Conservation (phyloP, 495 filamentous ascomycete genomes). For the Aspergillus nidulans region DNA sequence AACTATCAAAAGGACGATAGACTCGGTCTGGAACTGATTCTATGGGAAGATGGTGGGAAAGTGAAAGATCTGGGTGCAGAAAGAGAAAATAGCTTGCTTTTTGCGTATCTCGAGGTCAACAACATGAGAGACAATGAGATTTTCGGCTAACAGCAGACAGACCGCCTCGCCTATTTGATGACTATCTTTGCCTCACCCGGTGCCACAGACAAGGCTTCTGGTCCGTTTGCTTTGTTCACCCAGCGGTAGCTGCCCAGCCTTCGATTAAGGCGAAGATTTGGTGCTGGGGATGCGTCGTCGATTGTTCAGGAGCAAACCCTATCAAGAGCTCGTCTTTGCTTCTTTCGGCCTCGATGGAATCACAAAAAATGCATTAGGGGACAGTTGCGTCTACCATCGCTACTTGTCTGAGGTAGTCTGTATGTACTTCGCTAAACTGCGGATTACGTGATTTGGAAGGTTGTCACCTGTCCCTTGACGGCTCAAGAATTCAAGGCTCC, state of each 20-base stretch:
- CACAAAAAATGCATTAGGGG: neutral
- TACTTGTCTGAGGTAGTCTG: neutral
- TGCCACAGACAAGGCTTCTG: neutral
- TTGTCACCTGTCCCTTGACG: neutral
- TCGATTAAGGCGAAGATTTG: neutral
- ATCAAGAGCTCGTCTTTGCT: neutral
- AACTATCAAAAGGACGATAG: neutral
- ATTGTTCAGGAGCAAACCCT: neutral
- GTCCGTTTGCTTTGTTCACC: neutral
- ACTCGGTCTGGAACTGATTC: neutral
- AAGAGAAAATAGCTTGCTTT: neutral
- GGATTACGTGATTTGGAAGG: conserved; percentile 6
- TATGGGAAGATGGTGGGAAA: neutral
- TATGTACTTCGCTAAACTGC: neutral
- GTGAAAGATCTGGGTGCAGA: neutral
- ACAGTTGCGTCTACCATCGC: neutral
- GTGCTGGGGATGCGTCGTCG: neutral
- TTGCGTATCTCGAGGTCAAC: neutral
- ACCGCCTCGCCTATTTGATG: neutral
- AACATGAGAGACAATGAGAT: no score
- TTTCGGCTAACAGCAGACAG: neutral
- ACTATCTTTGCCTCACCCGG: conserved; percentile 4
- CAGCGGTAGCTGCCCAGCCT: neutral
- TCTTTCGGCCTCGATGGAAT: neutral
- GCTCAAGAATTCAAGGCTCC: no score